Base-by-base conservation (phyloP, 2,329 filamentous ascomycete genomes). In the Zymoseptoria crescenta region DNA sequence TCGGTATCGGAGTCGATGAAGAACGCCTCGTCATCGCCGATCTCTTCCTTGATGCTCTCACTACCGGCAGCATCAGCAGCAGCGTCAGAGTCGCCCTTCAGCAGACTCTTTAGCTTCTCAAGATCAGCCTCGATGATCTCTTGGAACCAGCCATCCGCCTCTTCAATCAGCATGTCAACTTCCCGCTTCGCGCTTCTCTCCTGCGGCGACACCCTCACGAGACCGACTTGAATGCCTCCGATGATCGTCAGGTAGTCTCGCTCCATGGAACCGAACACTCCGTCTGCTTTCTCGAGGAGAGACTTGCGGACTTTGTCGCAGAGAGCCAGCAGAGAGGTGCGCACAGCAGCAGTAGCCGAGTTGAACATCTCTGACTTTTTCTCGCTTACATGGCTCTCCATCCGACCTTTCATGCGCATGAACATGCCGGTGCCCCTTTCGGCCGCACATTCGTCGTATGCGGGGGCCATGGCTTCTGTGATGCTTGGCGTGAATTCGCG, bases 401-500 rank as follows among this genome's bases (percentile, higher is more conserved):
- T 83, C 27, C 72, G 61, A 0, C 53, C 59, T 62, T 83, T 84
- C 79, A 85, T 85, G 2, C 81, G 76, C 41, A 58, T 70, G 66
- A 73, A 83, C 9, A 68, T 73, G 2, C 83, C 82, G 0, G 45
- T 3, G 3, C 79, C 80, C n/a, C 49, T 48, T 65, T 84, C 79
- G 0, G 69, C 63, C 4, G 69, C 61, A 65, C 81, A 84, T 0
- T 52, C 55, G 0, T 72, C 58, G 65, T 86, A 86, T 0, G 74
- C 77, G 1, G 69, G 59, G 1, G 63, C 61, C 78, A 86, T 83
- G 30, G 69, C 70, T 1, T 63, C 50, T 3, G 72, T 67, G 56
- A 86, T 77, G 2, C 74, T 73, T 0, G 81, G 81, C 0, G 74
- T 76, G 58, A 85, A 83, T 35, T 79, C 73, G 3, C 83, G 79